A percentile compares a stretch with the other conserved stretches of the same genome.
These are phyloP conservation scores for Backusella mclennaniae DNA, from an alignment of 192 early-diverging fungal genomes.

Conservation along the genomic window DNA sequence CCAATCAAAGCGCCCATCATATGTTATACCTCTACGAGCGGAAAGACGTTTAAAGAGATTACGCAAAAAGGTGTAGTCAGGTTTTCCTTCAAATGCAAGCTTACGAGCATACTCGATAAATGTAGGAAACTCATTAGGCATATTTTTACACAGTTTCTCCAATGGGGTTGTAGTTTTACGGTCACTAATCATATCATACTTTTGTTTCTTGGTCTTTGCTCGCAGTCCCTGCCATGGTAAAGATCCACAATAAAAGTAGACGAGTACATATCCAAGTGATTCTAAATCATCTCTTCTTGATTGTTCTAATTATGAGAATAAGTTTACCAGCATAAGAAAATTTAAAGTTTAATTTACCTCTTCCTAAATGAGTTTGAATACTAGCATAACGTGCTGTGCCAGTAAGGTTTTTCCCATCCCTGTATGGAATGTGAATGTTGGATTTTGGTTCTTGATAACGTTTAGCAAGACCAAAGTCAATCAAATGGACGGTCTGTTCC, in stretches of 20 bases:
- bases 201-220: conserved; percentile 90
- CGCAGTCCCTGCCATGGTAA: conserved; percentile 94
- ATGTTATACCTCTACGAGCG: conserved; percentile 76
- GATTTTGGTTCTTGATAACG: conserved; percentile 83
- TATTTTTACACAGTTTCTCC: conserved; percentile 79
- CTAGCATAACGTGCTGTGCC: conserved; percentile 91
- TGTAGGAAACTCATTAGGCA: conserved; percentile 83
- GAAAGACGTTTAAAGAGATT: conserved; percentile 85
- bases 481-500: conserved; percentile 79
- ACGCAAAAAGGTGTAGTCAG: conserved; percentile 88
- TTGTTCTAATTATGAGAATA: conserved; percentile 57
- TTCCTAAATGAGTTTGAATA: conserved; percentile 83
- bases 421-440: conserved; percentile 82
- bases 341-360: conserved; percentile 43
- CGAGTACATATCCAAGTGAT: conserved; percentile 86
- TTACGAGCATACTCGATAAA: conserved; percentile 86
- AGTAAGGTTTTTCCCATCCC: conserved; percentile 89
- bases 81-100: conserved; percentile 89
- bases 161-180: conserved; percentile 88
- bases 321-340: background rate
- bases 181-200: conserved; percentile 94
- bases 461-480: conserved; percentile 91
- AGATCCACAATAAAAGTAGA: conserved; percentile 90
- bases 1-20: conserved; percentile 92
- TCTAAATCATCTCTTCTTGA: conserved; percentile 90